These are phyloP conservation scores for Sporothrix mexicana DNA, from an alignment of 2,329 filamentous ascomycete genomes.

Conservation along the genomic window DNA sequence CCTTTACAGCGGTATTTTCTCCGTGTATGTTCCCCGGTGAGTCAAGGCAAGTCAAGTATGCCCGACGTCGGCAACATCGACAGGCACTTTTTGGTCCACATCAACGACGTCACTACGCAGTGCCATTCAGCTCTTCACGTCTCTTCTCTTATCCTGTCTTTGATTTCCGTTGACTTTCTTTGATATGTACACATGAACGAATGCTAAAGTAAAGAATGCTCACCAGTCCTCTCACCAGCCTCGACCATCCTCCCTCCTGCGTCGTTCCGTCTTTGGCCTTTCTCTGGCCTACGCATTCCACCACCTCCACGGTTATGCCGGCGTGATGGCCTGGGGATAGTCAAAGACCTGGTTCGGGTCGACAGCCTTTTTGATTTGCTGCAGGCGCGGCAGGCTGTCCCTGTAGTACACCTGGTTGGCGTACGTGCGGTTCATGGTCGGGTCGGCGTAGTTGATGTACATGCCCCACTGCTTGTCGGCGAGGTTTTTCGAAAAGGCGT, in stretches of 20 bases:
- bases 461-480: conserved; percentile 51
- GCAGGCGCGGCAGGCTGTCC: conserved; percentile 46
- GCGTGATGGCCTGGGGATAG: conserved; percentile 46
- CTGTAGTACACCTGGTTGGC: conserved; percentile 59
- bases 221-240: too few species aligned
- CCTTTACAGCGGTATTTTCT: conserved; percentile 9
- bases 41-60: neutral
- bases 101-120: too few species aligned
- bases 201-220: too few species aligned
- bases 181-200: too few species aligned
- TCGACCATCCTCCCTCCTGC: too few species aligned
- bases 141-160: too few species aligned
- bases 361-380: conserved; percentile 48
- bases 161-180: too few species aligned
- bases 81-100: too few species aligned
- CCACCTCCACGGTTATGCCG: conserved; percentile 22
- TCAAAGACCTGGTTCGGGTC: conserved; percentile 52
- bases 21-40: neutral
- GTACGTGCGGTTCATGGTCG: conserved; percentile 52
- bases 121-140: too few species aligned
- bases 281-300: too few species aligned
- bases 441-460: conserved; percentile 62
- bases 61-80: too few species aligned
- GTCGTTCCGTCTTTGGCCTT: too few species aligned
- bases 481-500: conserved; percentile 42